phyloP scores from a whole-genome alignment of 768 basidiomycete species.

The Russula lepida region DNA sequence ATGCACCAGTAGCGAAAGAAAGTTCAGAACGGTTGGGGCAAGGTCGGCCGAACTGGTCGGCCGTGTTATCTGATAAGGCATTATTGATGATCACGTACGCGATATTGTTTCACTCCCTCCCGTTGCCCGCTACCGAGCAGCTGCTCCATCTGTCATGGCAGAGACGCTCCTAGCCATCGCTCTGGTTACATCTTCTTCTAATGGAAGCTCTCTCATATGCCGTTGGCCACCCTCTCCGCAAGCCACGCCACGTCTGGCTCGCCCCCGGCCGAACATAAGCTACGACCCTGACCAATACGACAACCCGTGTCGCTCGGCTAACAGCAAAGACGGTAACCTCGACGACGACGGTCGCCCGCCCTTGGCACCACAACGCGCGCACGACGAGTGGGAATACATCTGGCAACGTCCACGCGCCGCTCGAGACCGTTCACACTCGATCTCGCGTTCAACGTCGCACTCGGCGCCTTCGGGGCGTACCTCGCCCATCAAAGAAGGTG shows the following conservation, averaged over 20 bases:
- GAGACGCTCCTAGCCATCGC: conserved; percentile 74
- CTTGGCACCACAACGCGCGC: conserved; percentile 1
- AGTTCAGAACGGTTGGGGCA: no score
- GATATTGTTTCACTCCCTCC: background rate
- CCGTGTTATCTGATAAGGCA: background rate
- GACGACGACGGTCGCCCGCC: conserved; percentile 23
- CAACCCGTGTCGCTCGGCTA: conserved; percentile 66
- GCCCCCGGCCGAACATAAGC: conserved; percentile 48
- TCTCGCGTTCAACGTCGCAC: conserved; percentile 33
- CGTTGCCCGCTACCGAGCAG: background rate
- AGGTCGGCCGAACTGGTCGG: no score
- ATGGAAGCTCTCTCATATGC: conserved; percentile 69
- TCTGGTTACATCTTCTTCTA: conserved; percentile 78
- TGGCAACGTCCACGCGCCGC: conserved; percentile 51
- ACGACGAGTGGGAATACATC: conserved; percentile 41
- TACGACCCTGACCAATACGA: conserved; percentile 47
- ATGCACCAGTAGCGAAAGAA: no score
- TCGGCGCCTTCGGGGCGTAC: conserved; percentile 38
- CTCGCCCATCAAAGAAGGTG: conserved; percentile 40
- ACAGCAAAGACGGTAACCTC: conserved; percentile 33
- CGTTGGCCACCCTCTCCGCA: conserved; percentile 75
- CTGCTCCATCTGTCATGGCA: conserved; percentile 44
- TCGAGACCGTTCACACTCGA: conserved; percentile 45
- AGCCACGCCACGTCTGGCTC: conserved; percentile 57
- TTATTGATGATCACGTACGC: background rate